A percentile compares a stretch with the other conserved stretches of the same genome.
These are phyloP conservation scores for Colletotrichum lupini DNA, from an alignment of 2,329 filamentous ascomycete genomes.

Conservation along the genomic window DNA sequence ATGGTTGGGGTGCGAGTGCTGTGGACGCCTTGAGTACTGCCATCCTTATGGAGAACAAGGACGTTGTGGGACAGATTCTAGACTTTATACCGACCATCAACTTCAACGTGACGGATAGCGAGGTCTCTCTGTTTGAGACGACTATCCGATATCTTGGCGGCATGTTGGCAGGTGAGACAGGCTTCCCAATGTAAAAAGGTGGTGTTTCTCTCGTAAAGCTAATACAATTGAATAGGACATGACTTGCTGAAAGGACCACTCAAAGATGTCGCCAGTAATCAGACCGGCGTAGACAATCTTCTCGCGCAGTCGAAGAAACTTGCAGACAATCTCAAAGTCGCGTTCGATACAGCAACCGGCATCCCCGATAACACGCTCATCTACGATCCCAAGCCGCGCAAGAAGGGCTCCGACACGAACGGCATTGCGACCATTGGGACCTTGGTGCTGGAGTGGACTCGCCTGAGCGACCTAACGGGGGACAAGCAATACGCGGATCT, in stretches of 20 bases:
- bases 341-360: slow-evolving; percentile 81
- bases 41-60: slow-evolving; percentile 76
- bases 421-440: slow-evolving; percentile 82
- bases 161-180: slow-evolving; percentile 72
- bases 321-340: slow-evolving; percentile 78
- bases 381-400: slow-evolving; percentile 63
- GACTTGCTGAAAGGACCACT: slow-evolving; percentile 79
- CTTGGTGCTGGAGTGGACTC: slow-evolving; percentile 86
- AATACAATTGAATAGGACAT: slow-evolving; percentile 58
- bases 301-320: slow-evolving; percentile 75
- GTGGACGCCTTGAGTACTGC: slow-evolving; percentile 86
- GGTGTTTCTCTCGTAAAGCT: neutral
- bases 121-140: slow-evolving; percentile 87
- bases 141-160: slow-evolving; percentile 90
- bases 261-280: slow-evolving; percentile 56
- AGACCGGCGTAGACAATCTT: slow-evolving; percentile 65
- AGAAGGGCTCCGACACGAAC: slow-evolving; percentile 67
- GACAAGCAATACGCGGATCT: slow-evolving; percentile 74
- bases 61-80: slow-evolving; percentile 77
- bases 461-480: slow-evolving; percentile 79
- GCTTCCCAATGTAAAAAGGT: neutral
- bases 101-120: slow-evolving; percentile 69
- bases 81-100: slow-evolving; percentile 77
- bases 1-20: slow-evolving; percentile 86
- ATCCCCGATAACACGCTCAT: slow-evolving; percentile 77